Percentiles rank a stretch among this genome's conserved stretches.
Conservation (phyloP, 805 yeast genomes). For the Teunomyces pallodes region DNA sequence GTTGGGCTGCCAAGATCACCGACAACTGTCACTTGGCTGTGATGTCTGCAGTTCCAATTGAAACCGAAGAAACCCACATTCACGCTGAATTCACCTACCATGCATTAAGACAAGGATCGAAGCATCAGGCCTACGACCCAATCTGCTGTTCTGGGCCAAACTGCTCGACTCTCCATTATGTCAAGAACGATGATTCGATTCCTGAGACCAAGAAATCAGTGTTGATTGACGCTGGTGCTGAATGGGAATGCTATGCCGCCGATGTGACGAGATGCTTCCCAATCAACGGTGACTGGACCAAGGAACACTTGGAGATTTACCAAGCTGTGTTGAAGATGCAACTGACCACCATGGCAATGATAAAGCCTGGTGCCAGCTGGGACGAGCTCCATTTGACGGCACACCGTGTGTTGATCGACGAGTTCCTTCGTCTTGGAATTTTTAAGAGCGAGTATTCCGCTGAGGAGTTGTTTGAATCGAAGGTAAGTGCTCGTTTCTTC, state of each 20-base stretch:
- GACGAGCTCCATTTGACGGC: conserved; percentile 79
- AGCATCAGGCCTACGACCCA: conserved; percentile 87
- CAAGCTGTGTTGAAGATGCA: conserved; percentile 84
- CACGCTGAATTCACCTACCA: conserved; percentile 96
- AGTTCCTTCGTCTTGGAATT: conserved; percentile 71
- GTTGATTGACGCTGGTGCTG: conserved; percentile 95
- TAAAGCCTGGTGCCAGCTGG: conserved; percentile 84
- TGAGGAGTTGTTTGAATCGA: conserved; percentile 67
- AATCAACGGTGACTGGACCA: conserved; percentile 81
- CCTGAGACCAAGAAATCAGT: conserved; percentile 57
- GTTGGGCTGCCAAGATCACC: conserved; percentile 78
- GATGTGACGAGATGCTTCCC: conserved; percentile 98
- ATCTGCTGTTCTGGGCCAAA: conserved; percentile 92
- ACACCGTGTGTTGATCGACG: conserved; percentile 71
- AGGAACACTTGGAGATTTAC: conserved; percentile 82
- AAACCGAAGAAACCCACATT: conserved; percentile 81
- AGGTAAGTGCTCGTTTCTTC: conserved; percentile 74
- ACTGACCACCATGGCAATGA: conserved; percentile 58
- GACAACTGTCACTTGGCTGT: conserved; percentile 89
- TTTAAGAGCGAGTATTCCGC: conserved; percentile 55
- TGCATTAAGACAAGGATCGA: conserved; percentile 90
- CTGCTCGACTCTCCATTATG: conserved; percentile 88
- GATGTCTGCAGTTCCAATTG: conserved; percentile 89
- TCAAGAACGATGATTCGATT: conserved; percentile 62
- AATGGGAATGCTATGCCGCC: conserved; percentile 88